These are phyloP conservation scores for Bodo saltans DNA, from an alignment of 78 protist species.

Conservation along the genomic window DNA sequence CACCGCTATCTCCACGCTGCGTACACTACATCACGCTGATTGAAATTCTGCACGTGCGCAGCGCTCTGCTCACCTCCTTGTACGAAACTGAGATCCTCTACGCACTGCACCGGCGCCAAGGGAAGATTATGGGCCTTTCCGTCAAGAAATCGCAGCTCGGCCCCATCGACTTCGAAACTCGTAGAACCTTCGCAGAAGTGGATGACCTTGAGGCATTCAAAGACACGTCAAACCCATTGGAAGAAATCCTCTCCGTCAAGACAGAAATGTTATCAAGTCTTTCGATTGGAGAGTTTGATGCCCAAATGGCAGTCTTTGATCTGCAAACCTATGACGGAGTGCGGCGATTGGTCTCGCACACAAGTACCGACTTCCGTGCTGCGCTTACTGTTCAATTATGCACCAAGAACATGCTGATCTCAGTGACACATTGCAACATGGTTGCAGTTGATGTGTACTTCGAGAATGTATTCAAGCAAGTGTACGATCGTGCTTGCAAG, in stretches of 20 bases:
- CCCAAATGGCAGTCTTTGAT: not conserved
- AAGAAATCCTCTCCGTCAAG: not conserved
- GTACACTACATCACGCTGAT: not conserved
- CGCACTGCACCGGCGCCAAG: not conserved
- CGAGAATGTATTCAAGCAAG: not conserved
- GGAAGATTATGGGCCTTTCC: not conserved
- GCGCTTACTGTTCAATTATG: not conserved
- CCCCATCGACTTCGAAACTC: slow-evolving; percentile 13
- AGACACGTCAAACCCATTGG: too few species aligned
- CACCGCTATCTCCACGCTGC: not conserved
- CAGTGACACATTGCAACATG: not conserved
- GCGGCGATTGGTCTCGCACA: not conserved
- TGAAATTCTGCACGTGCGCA: not conserved
- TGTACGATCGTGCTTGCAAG: not conserved
- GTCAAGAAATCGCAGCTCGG: slow-evolving; percentile 12
- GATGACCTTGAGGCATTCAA: not conserved
- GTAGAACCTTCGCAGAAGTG: not conserved
- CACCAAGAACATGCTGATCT: not conserved
- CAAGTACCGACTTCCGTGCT: not conserved
- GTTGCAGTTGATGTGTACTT: not conserved
- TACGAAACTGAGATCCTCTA: slow-evolving; percentile 32
- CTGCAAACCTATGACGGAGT: not conserved
- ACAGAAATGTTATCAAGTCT: not conserved
- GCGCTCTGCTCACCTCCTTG: not conserved
- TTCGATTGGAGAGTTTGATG: slow-evolving; percentile 19